Evolutionary conservation across 345 rosid species (phyloP).

Genomic region (Populus simonii): DNA sequence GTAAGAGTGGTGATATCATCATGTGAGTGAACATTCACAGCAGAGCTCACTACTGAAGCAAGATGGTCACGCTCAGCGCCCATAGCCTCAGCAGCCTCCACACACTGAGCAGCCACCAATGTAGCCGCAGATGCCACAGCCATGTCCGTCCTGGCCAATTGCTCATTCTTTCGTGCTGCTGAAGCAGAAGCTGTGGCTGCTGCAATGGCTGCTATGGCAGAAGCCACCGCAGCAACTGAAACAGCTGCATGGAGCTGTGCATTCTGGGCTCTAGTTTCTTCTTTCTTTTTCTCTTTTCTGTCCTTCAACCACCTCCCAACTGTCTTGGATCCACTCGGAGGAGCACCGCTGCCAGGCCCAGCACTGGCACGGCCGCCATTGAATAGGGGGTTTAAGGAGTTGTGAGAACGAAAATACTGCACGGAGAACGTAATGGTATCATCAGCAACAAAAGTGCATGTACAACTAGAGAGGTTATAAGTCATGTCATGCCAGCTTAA

Average conservation of each 20-base stretch:
- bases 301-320: conserved; percentile 97
- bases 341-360: conserved; percentile 51
- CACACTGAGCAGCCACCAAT: conserved; percentile 95
- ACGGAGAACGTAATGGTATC: not conserved
- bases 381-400: conserved; percentile 76
- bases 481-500: not conserved
- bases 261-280: conserved; percentile 77
- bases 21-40: conserved; percentile 81
- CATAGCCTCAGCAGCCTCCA: conserved; percentile 85
- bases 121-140: conserved; percentile 95
- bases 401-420: conserved; percentile 84
- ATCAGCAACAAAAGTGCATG: not conserved
- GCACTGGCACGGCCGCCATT: conserved; percentile 48
- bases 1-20: conserved; percentile 87
- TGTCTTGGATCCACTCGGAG: conserved; percentile 64
- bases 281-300: conserved; percentile 89
- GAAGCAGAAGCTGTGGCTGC: conserved; percentile 79
- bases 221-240: conserved; percentile 89
- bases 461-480: not conserved
- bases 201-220: conserved; percentile 81
- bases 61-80: conserved; percentile 86
- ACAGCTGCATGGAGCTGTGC: conserved; percentile 88
- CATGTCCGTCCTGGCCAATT: conserved; percentile 63
- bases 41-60: conserved; percentile 79
- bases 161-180: conserved; percentile 55